Percentiles rank a stretch among this genome's conserved stretches.
These are phyloP conservation scores for Keithomyces neogunnii DNA, from an alignment of 2,329 filamentous ascomycete genomes.

Conservation along the genomic window DNA sequence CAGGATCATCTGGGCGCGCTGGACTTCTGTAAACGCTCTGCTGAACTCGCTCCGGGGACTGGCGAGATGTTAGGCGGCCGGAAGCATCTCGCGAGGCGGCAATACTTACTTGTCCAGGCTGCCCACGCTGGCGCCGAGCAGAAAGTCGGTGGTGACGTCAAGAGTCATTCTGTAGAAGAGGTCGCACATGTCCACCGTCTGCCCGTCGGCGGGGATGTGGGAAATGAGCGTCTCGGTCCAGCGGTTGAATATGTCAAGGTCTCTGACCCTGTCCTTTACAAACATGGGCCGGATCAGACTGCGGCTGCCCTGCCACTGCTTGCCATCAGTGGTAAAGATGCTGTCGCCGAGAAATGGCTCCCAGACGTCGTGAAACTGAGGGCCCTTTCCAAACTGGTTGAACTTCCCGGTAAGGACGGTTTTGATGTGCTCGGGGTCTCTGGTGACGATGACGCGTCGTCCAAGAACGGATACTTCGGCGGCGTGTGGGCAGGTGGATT, in stretches of 20 bases:
- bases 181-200: conserved; percentile 60
- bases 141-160: conserved; percentile 78
- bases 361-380: conserved; percentile 67
- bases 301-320: conserved; percentile 68
- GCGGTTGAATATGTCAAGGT: conserved; percentile 68
- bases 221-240: conserved; percentile 10
- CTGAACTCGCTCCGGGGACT: conserved; percentile 57
- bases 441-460: conserved; percentile 60
- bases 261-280: conserved; percentile 72
- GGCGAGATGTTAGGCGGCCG: no score
- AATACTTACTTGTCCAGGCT: conserved; percentile 23
- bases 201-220: conserved; percentile 32
- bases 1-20: conserved; percentile 51
- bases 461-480: conserved; percentile 48
- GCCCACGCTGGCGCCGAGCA: conserved; percentile 49
- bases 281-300: conserved; percentile 81
- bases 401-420: conserved; percentile 86
- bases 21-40: conserved; percentile 73
- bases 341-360: conserved; percentile 63
- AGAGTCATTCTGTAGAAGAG: conserved; percentile 78
- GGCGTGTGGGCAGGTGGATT: not conserved
- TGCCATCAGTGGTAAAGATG: conserved; percentile 75
- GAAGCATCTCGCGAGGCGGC: no score
- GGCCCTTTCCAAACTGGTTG: conserved; percentile 71
- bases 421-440: conserved; percentile 84